phyloP scores from a whole-genome alignment of 192 early-diverging fungal genomes.

The Pilaira anomala region DNA sequence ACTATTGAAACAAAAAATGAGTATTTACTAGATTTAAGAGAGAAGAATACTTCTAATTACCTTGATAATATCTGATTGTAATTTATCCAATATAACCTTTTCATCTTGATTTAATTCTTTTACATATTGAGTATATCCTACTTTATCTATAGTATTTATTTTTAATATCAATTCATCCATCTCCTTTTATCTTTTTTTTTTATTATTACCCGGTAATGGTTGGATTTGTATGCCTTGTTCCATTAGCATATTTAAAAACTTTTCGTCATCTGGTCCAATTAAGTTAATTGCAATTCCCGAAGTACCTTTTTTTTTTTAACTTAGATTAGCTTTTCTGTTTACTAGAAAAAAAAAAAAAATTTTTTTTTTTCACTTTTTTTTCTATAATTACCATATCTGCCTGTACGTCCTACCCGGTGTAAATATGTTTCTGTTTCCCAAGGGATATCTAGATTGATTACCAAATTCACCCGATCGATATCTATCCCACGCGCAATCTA shows the following conservation, averaged over 20 bases:
- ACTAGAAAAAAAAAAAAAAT: background rate
- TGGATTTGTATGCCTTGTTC: conserved; percentile 15
- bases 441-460: conserved; percentile 96
- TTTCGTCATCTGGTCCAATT: conserved; percentile 19
- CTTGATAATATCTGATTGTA: conserved; percentile 4
- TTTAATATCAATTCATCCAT: background rate
- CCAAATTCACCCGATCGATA: conserved; percentile 91
- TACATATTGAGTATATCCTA: conserved; percentile 17
- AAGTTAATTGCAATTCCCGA: conserved; percentile 38
- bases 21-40: background rate
- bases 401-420: conserved; percentile 96
- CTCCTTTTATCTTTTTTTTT: background rate
- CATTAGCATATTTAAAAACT: conserved; percentile 13
- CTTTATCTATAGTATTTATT: conserved; percentile 12
- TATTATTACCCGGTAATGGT: conserved; percentile 26
- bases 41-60: background rate
- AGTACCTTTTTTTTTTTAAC: conserved; percentile 17
- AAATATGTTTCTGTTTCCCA: conserved; percentile 88
- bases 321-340: too few relatives aligned
- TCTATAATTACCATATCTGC: conserved; percentile 73
- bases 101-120: conserved; percentile 28
- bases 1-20: background rate
- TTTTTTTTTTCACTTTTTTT: background rate
- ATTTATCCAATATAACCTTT: background rate
- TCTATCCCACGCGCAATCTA: conserved; percentile 93